These are phyloP conservation scores for Stachybotrys echinatus DNA, from an alignment of 2,329 filamentous ascomycete species.

Conservation along the genomic window DNA sequence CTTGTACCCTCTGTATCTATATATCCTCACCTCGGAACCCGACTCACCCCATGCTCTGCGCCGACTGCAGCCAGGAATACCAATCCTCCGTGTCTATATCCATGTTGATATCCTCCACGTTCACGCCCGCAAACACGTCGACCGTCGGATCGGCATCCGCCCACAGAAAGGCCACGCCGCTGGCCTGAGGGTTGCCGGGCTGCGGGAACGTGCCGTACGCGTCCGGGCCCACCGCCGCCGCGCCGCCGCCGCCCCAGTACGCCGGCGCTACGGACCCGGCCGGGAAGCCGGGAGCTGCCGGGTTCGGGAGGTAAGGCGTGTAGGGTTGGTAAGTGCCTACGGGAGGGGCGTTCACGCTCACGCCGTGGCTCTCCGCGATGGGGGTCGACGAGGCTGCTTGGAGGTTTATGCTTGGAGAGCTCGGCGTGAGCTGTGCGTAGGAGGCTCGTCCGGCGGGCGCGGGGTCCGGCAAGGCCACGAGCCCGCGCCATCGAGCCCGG, in stretches of 20 bases:
- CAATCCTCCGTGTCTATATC: conserved; percentile 28
- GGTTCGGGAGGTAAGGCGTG: background rate
- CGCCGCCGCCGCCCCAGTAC: background rate
- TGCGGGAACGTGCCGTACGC: background rate
- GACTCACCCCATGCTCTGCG: conserved; percentile 3
- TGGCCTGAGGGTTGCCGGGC: conserved; percentile 7
- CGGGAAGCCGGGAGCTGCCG: background rate
- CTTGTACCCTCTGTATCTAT: conserved; percentile 13
- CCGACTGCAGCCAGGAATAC: conserved; percentile 29
- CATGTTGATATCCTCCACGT: conserved; percentile 15
- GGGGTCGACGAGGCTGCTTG: no score
- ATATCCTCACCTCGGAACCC: no score
- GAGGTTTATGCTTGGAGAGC: background rate
- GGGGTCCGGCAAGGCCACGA: conserved; percentile 9
- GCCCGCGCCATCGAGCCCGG: conserved; percentile 24
- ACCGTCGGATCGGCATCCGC: conserved; percentile 17
- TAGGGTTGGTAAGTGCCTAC: background rate
- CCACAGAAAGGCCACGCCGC: conserved; percentile 26
- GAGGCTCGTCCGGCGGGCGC: background rate
- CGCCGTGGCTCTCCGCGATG: background rate
- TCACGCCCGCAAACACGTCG: conserved; percentile 16
- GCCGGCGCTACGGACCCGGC: background rate
- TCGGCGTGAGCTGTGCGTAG: background rate
- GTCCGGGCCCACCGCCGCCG: background rate
- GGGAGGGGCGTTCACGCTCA: background rate